Evolutionary conservation across 257 asterid species (phyloP).

Genomic region (Rauvolfia tetraphylla): DNA sequence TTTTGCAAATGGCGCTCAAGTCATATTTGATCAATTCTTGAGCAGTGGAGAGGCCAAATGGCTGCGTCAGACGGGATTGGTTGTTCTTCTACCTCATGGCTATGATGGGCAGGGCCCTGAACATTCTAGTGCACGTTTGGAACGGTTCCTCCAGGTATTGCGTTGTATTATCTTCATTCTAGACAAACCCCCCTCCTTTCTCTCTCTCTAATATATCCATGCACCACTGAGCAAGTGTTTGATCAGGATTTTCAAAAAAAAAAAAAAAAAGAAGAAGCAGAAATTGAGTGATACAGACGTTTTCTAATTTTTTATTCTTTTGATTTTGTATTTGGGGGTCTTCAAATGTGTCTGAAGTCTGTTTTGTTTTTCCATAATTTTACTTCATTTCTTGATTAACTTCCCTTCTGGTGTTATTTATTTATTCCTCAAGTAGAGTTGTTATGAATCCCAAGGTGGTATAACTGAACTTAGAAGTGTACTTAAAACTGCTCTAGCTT

Average conservation of each 20-base stretch:
- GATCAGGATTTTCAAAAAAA: neutral
- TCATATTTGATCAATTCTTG: conserved; percentile 86
- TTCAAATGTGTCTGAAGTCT: neutral
- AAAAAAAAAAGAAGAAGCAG: neutral
- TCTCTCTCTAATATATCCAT: neutral
- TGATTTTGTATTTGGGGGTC: neutral
- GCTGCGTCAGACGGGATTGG: conserved; percentile 91
- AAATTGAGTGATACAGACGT: neutral
- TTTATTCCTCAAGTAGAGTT: neutral
- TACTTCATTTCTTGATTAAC: neutral
- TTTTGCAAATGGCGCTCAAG: conserved; percentile 91
- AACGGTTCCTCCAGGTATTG: conserved; percentile 85
- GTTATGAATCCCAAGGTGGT: too few species aligned
- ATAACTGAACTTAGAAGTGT: neutral
- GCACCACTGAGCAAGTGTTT: neutral
- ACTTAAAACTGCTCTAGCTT: neutral
- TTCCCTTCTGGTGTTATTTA: neutral
- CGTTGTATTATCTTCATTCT: neutral
- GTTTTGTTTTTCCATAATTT: neutral
- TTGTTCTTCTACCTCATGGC: conserved; percentile 87
- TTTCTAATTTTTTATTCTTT: neutral
- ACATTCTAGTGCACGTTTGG: conserved; percentile 95
- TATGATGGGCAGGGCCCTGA: conserved; percentile 99
- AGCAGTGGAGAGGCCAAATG: conserved; percentile 98
- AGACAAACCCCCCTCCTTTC: neutral